These are phyloP conservation scores for Penicillium cataractarum DNA, from an alignment of 495 filamentous ascomycete species.

Conservation along the genomic window DNA sequence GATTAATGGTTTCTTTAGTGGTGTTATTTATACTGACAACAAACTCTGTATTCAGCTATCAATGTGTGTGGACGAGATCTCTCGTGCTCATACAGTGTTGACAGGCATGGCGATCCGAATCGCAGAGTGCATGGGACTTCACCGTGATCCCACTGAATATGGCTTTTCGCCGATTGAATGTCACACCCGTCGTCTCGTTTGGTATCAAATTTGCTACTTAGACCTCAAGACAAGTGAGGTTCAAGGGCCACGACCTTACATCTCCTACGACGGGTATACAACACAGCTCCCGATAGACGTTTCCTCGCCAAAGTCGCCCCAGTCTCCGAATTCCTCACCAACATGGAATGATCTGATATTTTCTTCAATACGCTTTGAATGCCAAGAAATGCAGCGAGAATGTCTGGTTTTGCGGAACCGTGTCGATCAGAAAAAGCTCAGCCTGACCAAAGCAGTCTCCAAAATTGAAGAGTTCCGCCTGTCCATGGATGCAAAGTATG, in stretches of 20 bases:
- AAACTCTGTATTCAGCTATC: neutral
- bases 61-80: neutral
- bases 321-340: neutral
- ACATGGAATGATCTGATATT: constrained; percentile 70
- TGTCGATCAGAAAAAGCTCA: constrained; percentile 61
- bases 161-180: neutral
- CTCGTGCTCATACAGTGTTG: neutral
- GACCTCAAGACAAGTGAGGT: neutral
- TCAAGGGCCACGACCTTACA: neutral
- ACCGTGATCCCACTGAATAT: neutral
- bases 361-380: constrained; percentile 67
- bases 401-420: constrained; percentile 65
- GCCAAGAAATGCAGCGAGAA: constrained; percentile 70
- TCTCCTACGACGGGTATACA: neutral
- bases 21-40: neutral
- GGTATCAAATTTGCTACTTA: constrained; percentile 1
- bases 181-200: neutral
- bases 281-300: neutral
- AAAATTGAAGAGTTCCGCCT: neutral
- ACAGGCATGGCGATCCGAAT: neutral
- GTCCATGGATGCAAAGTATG: neutral
- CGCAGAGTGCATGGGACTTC: neutral
- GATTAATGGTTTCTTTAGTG: no score
- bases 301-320: neutral
- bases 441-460: constrained; percentile 1